These are phyloP conservation scores for Solanum bulbocastanum DNA, from an alignment of 257 asterid genomes.

Conservation along the genomic window DNA sequence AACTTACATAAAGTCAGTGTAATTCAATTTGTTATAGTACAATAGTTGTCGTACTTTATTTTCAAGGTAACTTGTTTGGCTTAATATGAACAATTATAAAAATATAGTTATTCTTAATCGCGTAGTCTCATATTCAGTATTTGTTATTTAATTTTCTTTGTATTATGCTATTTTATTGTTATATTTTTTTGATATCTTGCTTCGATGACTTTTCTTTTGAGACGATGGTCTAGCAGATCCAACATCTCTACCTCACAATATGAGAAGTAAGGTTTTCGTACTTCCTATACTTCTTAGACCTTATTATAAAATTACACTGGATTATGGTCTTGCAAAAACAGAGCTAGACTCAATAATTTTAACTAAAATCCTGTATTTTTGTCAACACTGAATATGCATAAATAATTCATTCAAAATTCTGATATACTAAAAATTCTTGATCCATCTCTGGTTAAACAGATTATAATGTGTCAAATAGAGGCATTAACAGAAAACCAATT, in stretches of 20 bases:
- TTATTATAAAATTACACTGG: neutral
- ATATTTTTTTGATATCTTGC: neutral
- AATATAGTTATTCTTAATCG: neutral
- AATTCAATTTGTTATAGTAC: neutral
- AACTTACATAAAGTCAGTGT: neutral
- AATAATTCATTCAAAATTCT: neutral
- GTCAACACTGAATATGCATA: neutral
- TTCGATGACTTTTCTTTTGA: neutral
- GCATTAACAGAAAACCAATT: slow-evolving; percentile 65
- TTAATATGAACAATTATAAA: neutral
- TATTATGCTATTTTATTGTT: neutral
- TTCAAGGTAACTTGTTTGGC: neutral
- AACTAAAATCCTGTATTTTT: neutral
- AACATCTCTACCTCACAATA: neutral
- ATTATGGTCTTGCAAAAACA: neutral
- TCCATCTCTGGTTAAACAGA: slow-evolving; percentile 5
- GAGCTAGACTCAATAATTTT: neutral
- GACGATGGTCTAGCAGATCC: neutral
- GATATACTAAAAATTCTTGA: neutral
- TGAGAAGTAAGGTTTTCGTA: neutral
- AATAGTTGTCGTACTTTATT: neutral
- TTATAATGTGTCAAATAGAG: slow-evolving; percentile 50
- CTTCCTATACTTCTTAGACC: neutral
- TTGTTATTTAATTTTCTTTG: neutral
- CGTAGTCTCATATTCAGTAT: neutral